A percentile compares a stretch with the other conserved stretches of the same genome.
Conservation (phyloP, 2,329 filamentous ascomycete genomes). For the Paracoccidioides lutzii region DNA sequence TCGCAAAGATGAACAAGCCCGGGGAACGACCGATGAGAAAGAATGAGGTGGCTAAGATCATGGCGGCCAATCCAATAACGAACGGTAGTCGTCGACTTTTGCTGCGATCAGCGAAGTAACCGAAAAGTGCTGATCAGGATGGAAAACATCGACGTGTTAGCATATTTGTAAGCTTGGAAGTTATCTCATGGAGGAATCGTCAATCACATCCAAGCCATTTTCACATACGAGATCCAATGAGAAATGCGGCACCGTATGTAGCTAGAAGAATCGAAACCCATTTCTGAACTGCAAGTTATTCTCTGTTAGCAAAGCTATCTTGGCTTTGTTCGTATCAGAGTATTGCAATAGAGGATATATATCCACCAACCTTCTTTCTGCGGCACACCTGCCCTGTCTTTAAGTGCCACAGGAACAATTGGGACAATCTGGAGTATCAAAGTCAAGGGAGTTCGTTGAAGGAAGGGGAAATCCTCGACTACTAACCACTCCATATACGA, state of each 20-base stretch:
- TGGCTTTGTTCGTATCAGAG: not conserved
- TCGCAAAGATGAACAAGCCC: slow-evolving; percentile 37
- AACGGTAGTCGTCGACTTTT: slow-evolving; percentile 44
- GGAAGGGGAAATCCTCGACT: not conserved
- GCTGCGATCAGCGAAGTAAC: slow-evolving; percentile 39
- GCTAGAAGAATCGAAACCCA: slow-evolving; percentile 9
- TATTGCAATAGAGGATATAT: not conserved
- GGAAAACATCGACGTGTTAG: not conserved
- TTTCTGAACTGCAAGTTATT: slow-evolving; percentile 5
- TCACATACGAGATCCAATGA: slow-evolving; percentile 7
- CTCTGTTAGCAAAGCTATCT: not conserved
- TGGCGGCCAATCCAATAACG: slow-evolving; percentile 40
- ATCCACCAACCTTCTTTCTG: not conserved
- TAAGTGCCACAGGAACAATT: slow-evolving; percentile 1
- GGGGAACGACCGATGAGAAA: slow-evolving; percentile 40
- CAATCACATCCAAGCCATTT: not conserved
- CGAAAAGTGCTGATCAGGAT: slow-evolving; percentile 15
- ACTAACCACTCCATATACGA: slow-evolving; percentile 2
- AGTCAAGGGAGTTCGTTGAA: not conserved
- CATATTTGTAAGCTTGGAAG: not conserved
- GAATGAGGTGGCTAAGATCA: slow-evolving; percentile 42
- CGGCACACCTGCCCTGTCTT: not conserved
- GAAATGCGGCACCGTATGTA: slow-evolving; percentile 5
- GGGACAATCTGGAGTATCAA: not conserved
- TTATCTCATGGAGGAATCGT: not conserved